phyloP scores from a whole-genome alignment of 805 yeast species.

The Spathaspora arborariae region DNA sequence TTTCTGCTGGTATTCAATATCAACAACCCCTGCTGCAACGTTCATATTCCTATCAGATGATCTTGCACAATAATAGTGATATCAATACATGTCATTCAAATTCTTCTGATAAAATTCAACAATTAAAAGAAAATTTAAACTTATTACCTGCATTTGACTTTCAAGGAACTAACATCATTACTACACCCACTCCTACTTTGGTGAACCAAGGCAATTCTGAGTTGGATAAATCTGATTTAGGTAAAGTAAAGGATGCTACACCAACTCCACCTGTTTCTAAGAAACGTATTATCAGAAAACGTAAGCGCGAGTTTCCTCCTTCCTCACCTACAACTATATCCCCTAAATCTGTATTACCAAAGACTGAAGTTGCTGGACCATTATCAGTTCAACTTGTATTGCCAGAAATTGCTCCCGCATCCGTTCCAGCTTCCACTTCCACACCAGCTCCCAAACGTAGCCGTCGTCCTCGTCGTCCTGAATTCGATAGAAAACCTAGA shows the following conservation, averaged over 20 bases:
- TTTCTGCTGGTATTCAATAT: background rate
- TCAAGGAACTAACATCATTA: background rate
- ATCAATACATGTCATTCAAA: background rate
- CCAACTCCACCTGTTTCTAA: no score
- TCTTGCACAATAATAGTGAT: background rate
- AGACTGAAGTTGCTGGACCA: no score
- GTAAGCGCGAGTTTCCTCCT: background rate
- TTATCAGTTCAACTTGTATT: no score
- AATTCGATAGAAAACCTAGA: background rate
- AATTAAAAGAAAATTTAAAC: conserved; percentile 1
- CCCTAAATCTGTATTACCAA: no score
- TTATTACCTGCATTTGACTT: conserved; percentile 4
- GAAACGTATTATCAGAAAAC: background rate
- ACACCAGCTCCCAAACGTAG: no score
- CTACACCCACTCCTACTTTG: background rate
- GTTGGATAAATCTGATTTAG: no score
- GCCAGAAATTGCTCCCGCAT: no score
- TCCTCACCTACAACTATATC: background rate
- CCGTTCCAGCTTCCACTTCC: no score
- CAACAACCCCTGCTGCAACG: background rate
- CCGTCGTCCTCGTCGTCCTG: no score
- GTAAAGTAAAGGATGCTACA: no score
- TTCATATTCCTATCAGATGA: background rate
- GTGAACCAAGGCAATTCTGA: background rate
- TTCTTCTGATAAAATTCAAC: background rate